Evolutionary conservation across 208 protist species (phyloP), one percentile per base, ranked within the genome.

Genomic region (Trypanosoma rangeli): DNA sequence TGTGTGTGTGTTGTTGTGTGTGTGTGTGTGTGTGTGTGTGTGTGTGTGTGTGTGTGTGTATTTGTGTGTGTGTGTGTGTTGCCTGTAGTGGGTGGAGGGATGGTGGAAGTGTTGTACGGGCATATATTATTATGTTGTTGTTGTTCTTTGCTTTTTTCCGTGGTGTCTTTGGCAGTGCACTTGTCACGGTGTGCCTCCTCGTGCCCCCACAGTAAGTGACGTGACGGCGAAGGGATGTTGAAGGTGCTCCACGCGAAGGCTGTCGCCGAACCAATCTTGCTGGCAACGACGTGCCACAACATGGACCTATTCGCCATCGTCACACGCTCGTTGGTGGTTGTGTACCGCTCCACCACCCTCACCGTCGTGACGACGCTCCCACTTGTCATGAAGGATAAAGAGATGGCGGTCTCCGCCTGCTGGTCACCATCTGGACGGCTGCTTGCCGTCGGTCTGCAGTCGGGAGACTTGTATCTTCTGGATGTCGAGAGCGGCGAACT

Each of bases 301-400:
- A 89, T 90, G 70, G 90, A 95, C 53, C 68, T 95, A 0, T 79
- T 95, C 24, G 87, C 84, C 37, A 69, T 95, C 66, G 85, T 92
- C 37, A 93, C 90, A 22, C 53, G 49, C 16, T 80, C 69, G 26
- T 50, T 76, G 16, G 64, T 90, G 24, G 72, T 79, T 18, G 78
- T 95, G 26, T 95, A 90, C 64, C 90, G 90, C 68, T 87, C 86
- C 42, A 92, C 90, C 26, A 92, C 85, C 8, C 75, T 93, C 29
- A 91, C 86, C 24, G 79, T 80, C 0, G 78, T 95, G 18, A 81
- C 76, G 26, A 79, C 69, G 35, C 72, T 88, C n/a, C n/a, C 79
- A 0, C 78, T 95, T 1, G 20, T 39, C 5, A 5, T 68, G 9
- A 37, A 52, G 15, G 37, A 62, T 3, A 63, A 73, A 8, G 79